These are phyloP conservation scores for Hypoxylon sp. DNA, from an alignment of 2,329 filamentous ascomycete genomes.

Conservation along the genomic window DNA sequence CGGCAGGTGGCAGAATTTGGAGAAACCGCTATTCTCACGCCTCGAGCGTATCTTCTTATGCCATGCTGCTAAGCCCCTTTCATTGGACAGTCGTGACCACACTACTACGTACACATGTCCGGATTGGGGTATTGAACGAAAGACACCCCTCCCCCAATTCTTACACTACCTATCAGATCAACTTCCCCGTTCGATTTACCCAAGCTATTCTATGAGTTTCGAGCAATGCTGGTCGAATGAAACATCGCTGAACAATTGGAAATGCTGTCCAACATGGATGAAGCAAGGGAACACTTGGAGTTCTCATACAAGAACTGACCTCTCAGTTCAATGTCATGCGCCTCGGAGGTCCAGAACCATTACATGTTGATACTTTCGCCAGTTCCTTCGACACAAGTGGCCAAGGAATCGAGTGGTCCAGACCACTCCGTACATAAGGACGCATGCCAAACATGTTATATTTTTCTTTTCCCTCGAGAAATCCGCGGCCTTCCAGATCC, in stretches of 20 bases:
- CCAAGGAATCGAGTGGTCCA: conserved; percentile 30
- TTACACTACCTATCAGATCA: conserved; percentile 28
- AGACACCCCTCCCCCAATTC: conserved; percentile 24
- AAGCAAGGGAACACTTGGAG: conserved; percentile 35
- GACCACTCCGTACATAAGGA: conserved; percentile 20
- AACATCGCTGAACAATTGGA: conserved; percentile 29
- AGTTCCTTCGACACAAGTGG: conserved; percentile 19
- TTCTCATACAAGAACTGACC: conserved; percentile 20
- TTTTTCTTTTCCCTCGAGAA: conserved; percentile 10
- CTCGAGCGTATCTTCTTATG: conserved; percentile 19
- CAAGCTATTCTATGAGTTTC: conserved; percentile 41
- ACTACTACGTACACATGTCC: conserved; percentile 33
- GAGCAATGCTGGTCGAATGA: conserved; percentile 26
- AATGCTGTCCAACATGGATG: conserved; percentile 20
- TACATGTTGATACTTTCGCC: conserved; percentile 7
- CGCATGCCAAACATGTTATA: conserved; percentile 17
- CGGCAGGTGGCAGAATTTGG: conserved; percentile 38
- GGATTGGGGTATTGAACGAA: conserved; percentile 28
- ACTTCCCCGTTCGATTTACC: conserved; percentile 31
- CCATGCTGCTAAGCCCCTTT: conserved; percentile 11
- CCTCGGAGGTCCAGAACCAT: conserved; percentile 8
- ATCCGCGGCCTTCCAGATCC: background rate
- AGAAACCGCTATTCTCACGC: conserved; percentile 38
- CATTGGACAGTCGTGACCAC: conserved; percentile 30
- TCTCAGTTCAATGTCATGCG: conserved; percentile 8